Conservation (phyloP, 495 filamentous ascomycete species). For the Wilcoxina mikolae region DNA sequence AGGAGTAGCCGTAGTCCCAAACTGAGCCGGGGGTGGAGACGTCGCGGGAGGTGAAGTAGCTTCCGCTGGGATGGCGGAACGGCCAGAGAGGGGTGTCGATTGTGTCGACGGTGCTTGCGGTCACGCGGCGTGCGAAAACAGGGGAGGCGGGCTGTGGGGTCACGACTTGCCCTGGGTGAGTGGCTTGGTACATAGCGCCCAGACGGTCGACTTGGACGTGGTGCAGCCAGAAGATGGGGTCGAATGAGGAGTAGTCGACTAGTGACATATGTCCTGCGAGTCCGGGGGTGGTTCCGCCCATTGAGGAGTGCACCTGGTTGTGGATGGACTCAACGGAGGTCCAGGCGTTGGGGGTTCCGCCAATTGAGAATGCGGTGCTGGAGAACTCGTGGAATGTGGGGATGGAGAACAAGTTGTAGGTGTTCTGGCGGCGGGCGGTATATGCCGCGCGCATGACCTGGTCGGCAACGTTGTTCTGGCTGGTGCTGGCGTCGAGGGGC, state of each 20-base stretch:
- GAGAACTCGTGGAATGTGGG: slow-evolving; percentile 20
- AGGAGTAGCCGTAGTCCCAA: slow-evolving; percentile 23
- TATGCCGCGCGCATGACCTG: slow-evolving; percentile 6
- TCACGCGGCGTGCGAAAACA: not conserved
- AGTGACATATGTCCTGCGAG: slow-evolving; percentile 28
- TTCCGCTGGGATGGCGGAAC: slow-evolving; percentile 23
- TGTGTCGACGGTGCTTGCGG: slow-evolving; percentile 12
- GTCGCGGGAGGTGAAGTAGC: slow-evolving; percentile 24
- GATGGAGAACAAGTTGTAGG: slow-evolving; percentile 26
- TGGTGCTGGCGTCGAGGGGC: slow-evolving; percentile 10
- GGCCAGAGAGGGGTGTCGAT: slow-evolving; percentile 27
- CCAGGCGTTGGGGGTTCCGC: not conserved
- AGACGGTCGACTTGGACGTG: slow-evolving; percentile 38
- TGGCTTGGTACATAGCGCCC: slow-evolving; percentile 52
- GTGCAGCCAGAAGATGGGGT: slow-evolving; percentile 27
- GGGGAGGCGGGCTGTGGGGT: slow-evolving; percentile 24
- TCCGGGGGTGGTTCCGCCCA: not conserved
- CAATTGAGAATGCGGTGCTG: slow-evolving; percentile 3
- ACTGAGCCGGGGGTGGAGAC: slow-evolving; percentile 17
- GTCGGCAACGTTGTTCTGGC: slow-evolving; percentile 12
- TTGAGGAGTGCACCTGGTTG: slow-evolving; percentile 6
- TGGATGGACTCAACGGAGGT: slow-evolving; percentile 14
- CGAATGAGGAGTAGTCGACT: slow-evolving; percentile 48
- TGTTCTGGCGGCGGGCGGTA: slow-evolving; percentile 17
- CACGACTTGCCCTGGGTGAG: slow-evolving; percentile 46